Evolutionary conservation across 2,329 filamentous ascomycete genomes (phyloP).

Genomic region (Knoxdaviesia capensis): DNA sequence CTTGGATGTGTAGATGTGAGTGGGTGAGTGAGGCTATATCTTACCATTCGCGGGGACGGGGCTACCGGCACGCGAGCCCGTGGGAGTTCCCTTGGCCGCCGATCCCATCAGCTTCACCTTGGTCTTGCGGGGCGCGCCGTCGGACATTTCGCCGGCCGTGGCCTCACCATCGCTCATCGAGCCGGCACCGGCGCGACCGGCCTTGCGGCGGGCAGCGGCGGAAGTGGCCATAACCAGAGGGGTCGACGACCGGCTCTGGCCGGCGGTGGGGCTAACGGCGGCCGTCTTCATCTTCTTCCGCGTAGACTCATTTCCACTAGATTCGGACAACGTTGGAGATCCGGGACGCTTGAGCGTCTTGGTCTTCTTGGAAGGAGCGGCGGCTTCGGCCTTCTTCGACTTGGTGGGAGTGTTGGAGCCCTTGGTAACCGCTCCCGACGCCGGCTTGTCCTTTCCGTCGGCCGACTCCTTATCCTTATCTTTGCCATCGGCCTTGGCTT

Average conservation of each 20-base stretch:
- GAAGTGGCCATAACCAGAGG: conserved; percentile 17
- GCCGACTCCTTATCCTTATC: conserved; percentile 34
- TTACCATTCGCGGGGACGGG: conserved; percentile 22
- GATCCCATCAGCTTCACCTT: conserved; percentile 30
- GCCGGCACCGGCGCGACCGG: conserved; percentile 20
- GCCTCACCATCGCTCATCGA: conserved; percentile 55
- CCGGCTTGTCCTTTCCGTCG: conserved; percentile 26
- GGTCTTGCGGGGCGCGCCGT: conserved; percentile 22
- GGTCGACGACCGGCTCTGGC: conserved; percentile 32
- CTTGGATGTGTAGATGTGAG: too few relatives aligned
- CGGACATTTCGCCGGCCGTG: conserved; percentile 47
- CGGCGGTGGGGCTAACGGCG: conserved; percentile 19
- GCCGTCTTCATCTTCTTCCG: conserved; percentile 60
- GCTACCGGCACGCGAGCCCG: conserved; percentile 40
- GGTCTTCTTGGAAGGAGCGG: conserved; percentile 28
- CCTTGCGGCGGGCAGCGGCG: conserved; percentile 19
- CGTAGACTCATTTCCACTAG: conserved; percentile 75
- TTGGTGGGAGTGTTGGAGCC: conserved; percentile 37
- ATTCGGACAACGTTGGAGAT: conserved; percentile 74
- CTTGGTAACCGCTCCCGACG: conserved; percentile 42
- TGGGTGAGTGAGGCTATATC: conserved; percentile 3
- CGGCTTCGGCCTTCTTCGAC: conserved; percentile 22
- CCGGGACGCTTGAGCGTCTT: conserved; percentile 63
- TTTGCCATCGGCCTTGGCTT: conserved; percentile 35
- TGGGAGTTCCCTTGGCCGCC: conserved; percentile 28